These are phyloP conservation scores for Chenopodium quinoa DNA, from an alignment of 148 eudicot species.

Conservation along the genomic window DNA sequence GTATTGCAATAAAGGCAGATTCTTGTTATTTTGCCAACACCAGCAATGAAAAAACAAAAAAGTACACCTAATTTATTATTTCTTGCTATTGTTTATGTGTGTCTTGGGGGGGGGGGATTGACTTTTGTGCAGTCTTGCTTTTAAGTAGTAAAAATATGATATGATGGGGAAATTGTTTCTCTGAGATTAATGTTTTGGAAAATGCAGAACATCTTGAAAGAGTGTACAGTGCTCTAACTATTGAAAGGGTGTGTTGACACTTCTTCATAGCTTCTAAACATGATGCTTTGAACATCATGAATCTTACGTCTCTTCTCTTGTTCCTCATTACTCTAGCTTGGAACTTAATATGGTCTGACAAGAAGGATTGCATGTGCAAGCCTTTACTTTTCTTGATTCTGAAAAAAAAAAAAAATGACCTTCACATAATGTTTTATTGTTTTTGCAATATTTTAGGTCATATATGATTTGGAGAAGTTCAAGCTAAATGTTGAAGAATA, in stretches of 20 bases:
- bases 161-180: no score
- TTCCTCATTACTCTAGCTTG: neutral
- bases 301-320: no score
- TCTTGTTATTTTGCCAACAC: neutral
- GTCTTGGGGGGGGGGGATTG: no score
- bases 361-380: neutral
- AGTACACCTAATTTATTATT: neutral
- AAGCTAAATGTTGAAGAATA: conserved; percentile 66
- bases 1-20: neutral
- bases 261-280: neutral
- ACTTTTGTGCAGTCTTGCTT: neutral
- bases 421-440: neutral
- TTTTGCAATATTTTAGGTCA: conserved; percentile 50
- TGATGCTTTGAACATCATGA: neutral
- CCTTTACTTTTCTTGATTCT: neutral
- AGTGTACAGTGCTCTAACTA: neutral
- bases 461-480: conserved; percentile 89
- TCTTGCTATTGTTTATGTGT: no score
- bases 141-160: neutral
- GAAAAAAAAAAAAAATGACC: neutral
- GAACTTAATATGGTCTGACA: neutral
- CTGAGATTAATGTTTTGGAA: neutral
- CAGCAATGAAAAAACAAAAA: neutral
- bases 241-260: neutral
- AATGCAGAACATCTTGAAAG: neutral